phyloP scores from a whole-genome alignment of 2,329 filamentous ascomycete species.

The Aspergillus cejpii region DNA sequence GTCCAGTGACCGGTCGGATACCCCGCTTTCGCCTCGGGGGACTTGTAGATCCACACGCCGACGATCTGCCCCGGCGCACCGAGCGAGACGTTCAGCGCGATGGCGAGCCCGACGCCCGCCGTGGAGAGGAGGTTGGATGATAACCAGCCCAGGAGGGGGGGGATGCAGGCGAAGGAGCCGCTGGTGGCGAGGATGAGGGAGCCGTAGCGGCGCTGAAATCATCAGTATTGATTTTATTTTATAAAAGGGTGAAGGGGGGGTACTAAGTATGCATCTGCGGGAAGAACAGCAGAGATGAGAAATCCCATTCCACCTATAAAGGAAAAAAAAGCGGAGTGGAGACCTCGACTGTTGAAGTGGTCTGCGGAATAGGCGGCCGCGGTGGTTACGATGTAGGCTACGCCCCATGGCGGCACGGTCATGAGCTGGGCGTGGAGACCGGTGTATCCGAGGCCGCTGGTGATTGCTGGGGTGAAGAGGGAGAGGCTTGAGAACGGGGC shows the following conservation, averaged over 20 bases:
- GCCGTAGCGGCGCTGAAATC: slow-evolving; percentile 52
- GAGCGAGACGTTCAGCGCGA: slow-evolving; percentile 63
- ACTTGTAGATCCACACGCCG: slow-evolving; percentile 68
- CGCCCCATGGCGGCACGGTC: slow-evolving; percentile 60
- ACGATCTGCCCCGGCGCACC: slow-evolving; percentile 65
- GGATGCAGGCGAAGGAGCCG: slow-evolving; percentile 62
- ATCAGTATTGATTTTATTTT: background rate
- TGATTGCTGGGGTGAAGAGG: slow-evolving; percentile 58
- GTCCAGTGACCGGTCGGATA: slow-evolving; percentile 67
- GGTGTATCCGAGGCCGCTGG: slow-evolving; percentile 51
- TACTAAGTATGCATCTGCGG: slow-evolving; percentile 51
- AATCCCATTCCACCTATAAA: slow-evolving; percentile 52
- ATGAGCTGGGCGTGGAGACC: slow-evolving; percentile 58
- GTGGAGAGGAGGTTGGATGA: slow-evolving; percentile 62
- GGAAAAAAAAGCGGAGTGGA: slow-evolving; percentile 47
- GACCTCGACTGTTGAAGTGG: slow-evolving; percentile 43
- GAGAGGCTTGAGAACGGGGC: slow-evolving; percentile 55
- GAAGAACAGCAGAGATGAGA: slow-evolving; percentile 57
- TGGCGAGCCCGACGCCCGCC: slow-evolving; percentile 59
- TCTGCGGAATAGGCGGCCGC: slow-evolving; percentile 56
- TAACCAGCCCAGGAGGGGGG: slow-evolving; percentile 64
- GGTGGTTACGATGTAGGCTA: slow-evolving; percentile 50
- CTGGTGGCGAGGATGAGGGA: slow-evolving; percentile 62
- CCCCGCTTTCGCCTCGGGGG: slow-evolving; percentile 52
- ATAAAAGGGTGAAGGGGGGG: slow-evolving; percentile 8